Percentiles rank a stretch among this genome's conserved stretches.
Evolutionary conservation across 2,329 filamentous ascomycete genomes (phyloP).

Genomic region (Aspergillus brunneoviolaceus): DNA sequence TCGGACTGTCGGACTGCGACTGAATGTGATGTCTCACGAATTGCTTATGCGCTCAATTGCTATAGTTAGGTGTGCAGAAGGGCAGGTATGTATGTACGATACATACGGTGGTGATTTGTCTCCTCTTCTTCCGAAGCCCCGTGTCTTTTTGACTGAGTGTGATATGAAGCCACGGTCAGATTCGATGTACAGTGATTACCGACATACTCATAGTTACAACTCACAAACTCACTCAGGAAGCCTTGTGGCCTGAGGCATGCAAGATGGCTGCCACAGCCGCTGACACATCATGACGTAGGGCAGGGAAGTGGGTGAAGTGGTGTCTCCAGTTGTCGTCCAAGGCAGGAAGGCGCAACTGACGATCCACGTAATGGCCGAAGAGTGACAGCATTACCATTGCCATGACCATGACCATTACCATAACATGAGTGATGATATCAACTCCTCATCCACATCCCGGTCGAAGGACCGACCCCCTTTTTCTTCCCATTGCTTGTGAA

Average conservation of each 20-base stretch:
- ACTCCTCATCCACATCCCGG: neutral
- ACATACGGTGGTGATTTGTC: neutral
- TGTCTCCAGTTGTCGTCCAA: neutral
- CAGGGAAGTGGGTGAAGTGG: too few species aligned
- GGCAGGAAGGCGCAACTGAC: neutral
- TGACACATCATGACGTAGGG: slow-evolving; percentile 16
- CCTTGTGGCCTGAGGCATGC: neutral
- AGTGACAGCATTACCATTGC: neutral
- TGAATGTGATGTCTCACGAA: neutral
- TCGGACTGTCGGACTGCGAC: neutral
- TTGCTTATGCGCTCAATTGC: neutral
- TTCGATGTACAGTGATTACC: too few species aligned
- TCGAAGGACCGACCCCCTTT: neutral
- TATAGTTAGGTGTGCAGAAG: neutral
- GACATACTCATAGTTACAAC: too few species aligned
- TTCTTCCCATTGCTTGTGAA: too few species aligned
- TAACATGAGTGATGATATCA: neutral
- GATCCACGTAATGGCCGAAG: neutral
- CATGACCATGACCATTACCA: neutral
- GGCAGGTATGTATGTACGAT: neutral
- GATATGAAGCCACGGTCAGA: too few species aligned
- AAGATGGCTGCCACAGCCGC: neutral
- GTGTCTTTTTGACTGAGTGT: too few species aligned
- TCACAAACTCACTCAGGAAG: too few species aligned
- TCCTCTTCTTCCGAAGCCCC: too few species aligned